Conservation (phyloP, 1,284 basidiomycete genomes). For the Marasmius tenuissimus region DNA sequence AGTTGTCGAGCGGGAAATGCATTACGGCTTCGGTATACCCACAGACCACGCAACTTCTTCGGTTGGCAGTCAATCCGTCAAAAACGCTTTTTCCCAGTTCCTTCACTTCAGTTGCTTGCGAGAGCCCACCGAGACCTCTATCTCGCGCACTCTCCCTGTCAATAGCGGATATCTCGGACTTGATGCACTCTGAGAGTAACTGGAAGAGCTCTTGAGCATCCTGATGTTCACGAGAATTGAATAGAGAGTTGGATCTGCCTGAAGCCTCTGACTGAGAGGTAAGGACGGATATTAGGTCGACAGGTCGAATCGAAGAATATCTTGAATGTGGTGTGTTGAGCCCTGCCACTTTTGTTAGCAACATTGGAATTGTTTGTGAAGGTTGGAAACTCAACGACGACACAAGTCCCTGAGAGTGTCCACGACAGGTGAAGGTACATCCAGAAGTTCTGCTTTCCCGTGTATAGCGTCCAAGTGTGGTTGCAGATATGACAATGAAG, state of each 20-base stretch:
- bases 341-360: slow-evolving; percentile 36
- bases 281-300: slow-evolving; percentile 71
- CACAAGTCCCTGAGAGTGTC: slow-evolving; percentile 74
- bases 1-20: slow-evolving; percentile 83
- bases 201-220: slow-evolving; percentile 96
- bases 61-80: slow-evolving; percentile 80
- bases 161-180: slow-evolving; percentile 71
- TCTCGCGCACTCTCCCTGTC: slow-evolving; percentile 66
- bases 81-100: slow-evolving; percentile 69
- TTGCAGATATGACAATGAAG: slow-evolving; percentile 78
- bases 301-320: slow-evolving; percentile 65
- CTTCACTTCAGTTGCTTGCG: slow-evolving; percentile 30
- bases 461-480: slow-evolving; percentile 75
- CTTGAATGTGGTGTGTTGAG: slow-evolving; percentile 70
- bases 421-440: slow-evolving; percentile 81
- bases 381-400: slow-evolving; percentile 44
- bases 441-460: slow-evolving; percentile 68
- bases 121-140: slow-evolving; percentile 61
- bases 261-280: slow-evolving; percentile 41
- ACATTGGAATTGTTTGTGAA: slow-evolving; percentile 6
- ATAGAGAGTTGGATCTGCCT: slow-evolving; percentile 61
- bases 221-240: slow-evolving; percentile 88
- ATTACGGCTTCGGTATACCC: slow-evolving; percentile 89
- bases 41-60: slow-evolving; percentile 78
- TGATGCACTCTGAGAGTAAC: slow-evolving; percentile 83